phyloP scores from a whole-genome alignment of 257 asterid species.

The Galeopsis tetrahit region DNA sequence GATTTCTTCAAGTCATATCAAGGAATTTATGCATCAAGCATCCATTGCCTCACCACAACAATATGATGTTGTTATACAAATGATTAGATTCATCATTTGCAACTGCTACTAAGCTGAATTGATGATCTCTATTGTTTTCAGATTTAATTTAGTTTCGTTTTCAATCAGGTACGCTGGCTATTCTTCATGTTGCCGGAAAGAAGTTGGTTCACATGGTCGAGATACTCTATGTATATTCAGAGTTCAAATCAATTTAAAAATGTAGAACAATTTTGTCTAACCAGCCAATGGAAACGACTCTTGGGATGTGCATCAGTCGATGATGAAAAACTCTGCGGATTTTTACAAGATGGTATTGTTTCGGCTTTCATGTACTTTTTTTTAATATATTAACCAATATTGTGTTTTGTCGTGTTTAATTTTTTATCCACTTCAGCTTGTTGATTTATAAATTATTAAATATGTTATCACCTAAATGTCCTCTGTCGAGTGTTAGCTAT shows the following conservation, averaged over 20 bases:
- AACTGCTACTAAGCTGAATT: slow-evolving; percentile 57
- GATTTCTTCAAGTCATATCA: no score
- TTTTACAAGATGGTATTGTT: slow-evolving; percentile 66
- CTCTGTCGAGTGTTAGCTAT: slow-evolving; percentile 76
- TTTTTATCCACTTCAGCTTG: no score
- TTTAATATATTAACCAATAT: neutral
- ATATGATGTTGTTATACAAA: no score
- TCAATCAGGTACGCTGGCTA: slow-evolving; percentile 80
- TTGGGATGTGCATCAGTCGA: no score
- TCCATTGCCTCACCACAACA: no score
- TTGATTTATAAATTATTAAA: neutral
- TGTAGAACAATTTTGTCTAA: slow-evolving; percentile 80
- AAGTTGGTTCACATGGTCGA: slow-evolving; percentile 90
- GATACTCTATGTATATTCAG: slow-evolving; percentile 87
- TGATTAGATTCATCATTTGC: slow-evolving; percentile 81
- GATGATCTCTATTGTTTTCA: neutral
- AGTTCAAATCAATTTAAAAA: no score
- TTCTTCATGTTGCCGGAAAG: slow-evolving; percentile 84
- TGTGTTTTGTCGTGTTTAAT: no score
- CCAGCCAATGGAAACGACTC: slow-evolving; percentile 73
- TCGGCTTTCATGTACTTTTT: neutral
- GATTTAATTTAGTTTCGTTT: slow-evolving; percentile 10
- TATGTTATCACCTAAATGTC: slow-evolving; percentile 59
- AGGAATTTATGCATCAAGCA: slow-evolving; percentile 84
- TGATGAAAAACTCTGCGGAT: slow-evolving; percentile 78